These are phyloP conservation scores for Globisporangium apiculatum DNA, from an alignment of 352 stramenopile species.

Conservation along the genomic window DNA sequence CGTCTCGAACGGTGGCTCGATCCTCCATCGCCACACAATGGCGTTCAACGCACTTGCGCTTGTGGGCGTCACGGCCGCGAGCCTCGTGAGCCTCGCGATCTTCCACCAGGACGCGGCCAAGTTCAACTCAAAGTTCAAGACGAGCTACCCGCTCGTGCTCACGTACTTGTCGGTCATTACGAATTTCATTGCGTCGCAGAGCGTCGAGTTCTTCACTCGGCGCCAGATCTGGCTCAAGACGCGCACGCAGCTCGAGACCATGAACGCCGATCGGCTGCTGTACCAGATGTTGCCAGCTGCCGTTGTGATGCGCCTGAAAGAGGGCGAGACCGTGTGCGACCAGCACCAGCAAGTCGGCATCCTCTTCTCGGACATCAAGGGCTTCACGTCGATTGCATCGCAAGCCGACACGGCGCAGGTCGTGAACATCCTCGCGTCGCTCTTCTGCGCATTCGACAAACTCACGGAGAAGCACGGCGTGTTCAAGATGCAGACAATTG, in stretches of 20 bases:
- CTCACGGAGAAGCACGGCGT: slow-evolving; percentile 89
- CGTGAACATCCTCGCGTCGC: slow-evolving; percentile 86
- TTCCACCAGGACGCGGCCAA: slow-evolving; percentile 41
- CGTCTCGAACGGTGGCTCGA: slow-evolving; percentile 74
- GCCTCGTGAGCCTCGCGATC: slow-evolving; percentile 30
- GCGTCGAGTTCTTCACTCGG: slow-evolving; percentile 74
- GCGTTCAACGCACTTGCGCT: slow-evolving; percentile 58
- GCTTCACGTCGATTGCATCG: slow-evolving; percentile 88
- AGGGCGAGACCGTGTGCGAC: slow-evolving; percentile 77
- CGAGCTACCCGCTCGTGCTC: slow-evolving; percentile 72
- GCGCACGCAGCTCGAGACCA: slow-evolving; percentile 72
- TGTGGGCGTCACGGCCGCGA: slow-evolving; percentile 37
- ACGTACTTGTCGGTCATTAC: slow-evolving; percentile 74
- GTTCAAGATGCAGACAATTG: slow-evolving; percentile 93
- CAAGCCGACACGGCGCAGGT: slow-evolving; percentile 81
- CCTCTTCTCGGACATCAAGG: slow-evolving; percentile 89
- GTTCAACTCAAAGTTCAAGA: slow-evolving; percentile 77
- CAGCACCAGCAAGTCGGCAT: slow-evolving; percentile 86
- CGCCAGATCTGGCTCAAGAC: slow-evolving; percentile 85
- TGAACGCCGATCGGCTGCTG: slow-evolving; percentile 75
- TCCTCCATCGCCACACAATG: slow-evolving; percentile 60
- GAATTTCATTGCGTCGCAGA: slow-evolving; percentile 76
- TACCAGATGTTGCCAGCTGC: slow-evolving; percentile 85
- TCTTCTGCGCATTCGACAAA: slow-evolving; percentile 90
- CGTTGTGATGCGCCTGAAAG: slow-evolving; percentile 81